Conservation (phyloP, 805 yeast genomes). For the Pichia scutulata region DNA sequence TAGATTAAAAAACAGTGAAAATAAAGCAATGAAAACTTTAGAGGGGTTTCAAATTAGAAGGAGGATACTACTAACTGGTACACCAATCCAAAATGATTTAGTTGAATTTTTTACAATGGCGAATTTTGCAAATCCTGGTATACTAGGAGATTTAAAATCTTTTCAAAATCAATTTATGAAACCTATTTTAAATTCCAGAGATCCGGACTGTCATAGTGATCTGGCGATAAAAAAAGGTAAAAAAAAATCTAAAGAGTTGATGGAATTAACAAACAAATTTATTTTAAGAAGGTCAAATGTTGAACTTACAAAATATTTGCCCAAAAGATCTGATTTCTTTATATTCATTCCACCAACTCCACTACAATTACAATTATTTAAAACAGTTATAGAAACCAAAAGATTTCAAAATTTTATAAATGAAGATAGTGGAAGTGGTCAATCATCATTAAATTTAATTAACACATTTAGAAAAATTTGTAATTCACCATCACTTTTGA, state of each 20-base stretch:
- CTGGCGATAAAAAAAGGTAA: slow-evolving; percentile 49
- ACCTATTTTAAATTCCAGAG: slow-evolving; percentile 72
- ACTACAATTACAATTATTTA: slow-evolving; percentile 50
- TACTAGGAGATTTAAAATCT: slow-evolving; percentile 51
- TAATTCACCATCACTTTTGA: slow-evolving; percentile 65
- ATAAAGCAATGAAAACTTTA: slow-evolving; percentile 63
- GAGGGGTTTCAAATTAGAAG: slow-evolving; percentile 45
- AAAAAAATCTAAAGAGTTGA: slow-evolving; percentile 53
- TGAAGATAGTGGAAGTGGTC: slow-evolving; percentile 15
- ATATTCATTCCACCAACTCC: slow-evolving; percentile 71
- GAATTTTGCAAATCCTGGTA: slow-evolving; percentile 79
- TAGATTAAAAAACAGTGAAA: slow-evolving; percentile 66
- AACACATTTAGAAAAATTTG: slow-evolving; percentile 73
- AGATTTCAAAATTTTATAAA: slow-evolving; percentile 26
- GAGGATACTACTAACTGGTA: slow-evolving; percentile 61
- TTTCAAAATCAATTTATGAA: slow-evolving; percentile 55
- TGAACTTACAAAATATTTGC: slow-evolving; percentile 47
- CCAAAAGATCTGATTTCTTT: slow-evolving; percentile 68
- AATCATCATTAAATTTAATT: slow-evolving; percentile 58
- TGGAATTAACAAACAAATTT: slow-evolving; percentile 55
- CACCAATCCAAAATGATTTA: slow-evolving; percentile 77
- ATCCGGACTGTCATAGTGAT: slow-evolving; percentile 46
- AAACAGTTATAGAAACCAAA: slow-evolving; percentile 36
- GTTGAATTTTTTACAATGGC: slow-evolving; percentile 73
- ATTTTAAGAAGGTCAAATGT: slow-evolving; percentile 66